phyloP scores from a whole-genome alignment of 1,139 yeast genomes.

The Blastobotrys aristatus region DNA sequence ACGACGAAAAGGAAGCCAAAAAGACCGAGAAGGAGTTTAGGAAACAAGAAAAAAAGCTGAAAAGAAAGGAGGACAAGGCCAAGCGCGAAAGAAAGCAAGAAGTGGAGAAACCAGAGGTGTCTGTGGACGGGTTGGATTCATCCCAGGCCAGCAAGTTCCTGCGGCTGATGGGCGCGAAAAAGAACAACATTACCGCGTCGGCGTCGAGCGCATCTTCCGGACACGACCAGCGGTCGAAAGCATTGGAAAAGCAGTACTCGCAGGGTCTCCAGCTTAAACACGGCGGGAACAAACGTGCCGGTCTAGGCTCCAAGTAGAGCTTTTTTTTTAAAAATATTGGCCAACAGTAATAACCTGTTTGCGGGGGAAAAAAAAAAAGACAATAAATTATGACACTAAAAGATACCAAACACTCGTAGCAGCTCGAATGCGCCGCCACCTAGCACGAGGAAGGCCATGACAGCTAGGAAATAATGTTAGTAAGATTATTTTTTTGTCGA shows the following conservation, averaged over 20 bases:
- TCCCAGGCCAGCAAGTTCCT: conserved; percentile 25
- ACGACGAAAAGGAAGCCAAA: conserved; percentile 1
- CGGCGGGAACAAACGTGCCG: conserved; percentile 18
- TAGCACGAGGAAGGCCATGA: conserved; percentile 63
- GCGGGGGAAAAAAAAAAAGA: background rate
- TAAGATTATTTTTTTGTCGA: background rate
- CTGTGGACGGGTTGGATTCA: conserved; percentile 24
- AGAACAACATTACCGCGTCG: conserved; percentile 14
- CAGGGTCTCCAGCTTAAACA: conserved; percentile 24
- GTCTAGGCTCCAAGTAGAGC: conserved; percentile 18
- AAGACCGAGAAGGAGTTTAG: conserved; percentile 4
- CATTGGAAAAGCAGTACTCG: conserved; percentile 23
- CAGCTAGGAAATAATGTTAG: conserved; percentile 14
- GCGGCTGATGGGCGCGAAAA: conserved; percentile 27
- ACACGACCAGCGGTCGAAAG: conserved; percentile 9
- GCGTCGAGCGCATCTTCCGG: conserved; percentile 10
- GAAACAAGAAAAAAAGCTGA: conserved; percentile 10
- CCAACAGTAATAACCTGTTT: too few relatives aligned
- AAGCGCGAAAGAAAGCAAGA: conserved; percentile 12
- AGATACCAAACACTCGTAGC: conserved; percentile 34
- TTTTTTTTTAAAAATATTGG: background rate
- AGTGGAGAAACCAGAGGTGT: conserved; percentile 14
- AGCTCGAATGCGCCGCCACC: conserved; percentile 83
- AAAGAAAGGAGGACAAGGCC: conserved; percentile 10
- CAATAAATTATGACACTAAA: conserved; percentile 15